These are phyloP conservation scores for Melaleuca alternifolia DNA, from an alignment of 345 rosid genomes.

Conservation along the genomic window DNA sequence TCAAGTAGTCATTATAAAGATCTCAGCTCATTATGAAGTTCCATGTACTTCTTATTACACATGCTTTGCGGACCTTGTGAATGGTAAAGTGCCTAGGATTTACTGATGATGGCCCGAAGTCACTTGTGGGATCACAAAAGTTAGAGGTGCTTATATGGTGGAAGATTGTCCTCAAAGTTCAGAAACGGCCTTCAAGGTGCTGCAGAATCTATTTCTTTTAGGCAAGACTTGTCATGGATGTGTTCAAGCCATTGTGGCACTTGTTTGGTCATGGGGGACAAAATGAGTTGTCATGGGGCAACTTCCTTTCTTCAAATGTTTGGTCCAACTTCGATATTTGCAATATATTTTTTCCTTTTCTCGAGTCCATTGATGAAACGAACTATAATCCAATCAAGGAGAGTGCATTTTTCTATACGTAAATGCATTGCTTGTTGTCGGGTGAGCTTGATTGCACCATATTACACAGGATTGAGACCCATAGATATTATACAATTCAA, in stretches of 20 bases:
- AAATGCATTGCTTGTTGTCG: not conserved
- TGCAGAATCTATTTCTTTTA: constrained; percentile 53
- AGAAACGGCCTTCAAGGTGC: constrained; percentile 56
- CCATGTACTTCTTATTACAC: too few species aligned
- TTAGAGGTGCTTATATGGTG: constrained; percentile 41
- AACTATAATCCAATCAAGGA: not conserved
- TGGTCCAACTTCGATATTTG: not conserved
- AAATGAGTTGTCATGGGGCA: not conserved
- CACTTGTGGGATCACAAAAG: constrained; percentile 60
- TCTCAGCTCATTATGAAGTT: constrained; percentile 49
- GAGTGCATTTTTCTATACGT: not conserved
- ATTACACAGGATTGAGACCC: not conserved
- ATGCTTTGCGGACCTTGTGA: constrained; percentile 28
- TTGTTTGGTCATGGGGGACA: not conserved
- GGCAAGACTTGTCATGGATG: constrained; percentile 85
- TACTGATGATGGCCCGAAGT: constrained; percentile 57
- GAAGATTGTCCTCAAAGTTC: constrained; percentile 89
- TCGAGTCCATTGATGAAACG: not conserved
- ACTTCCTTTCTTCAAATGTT: not conserved
- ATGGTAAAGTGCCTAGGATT: constrained; percentile 62
- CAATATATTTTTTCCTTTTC: not conserved
- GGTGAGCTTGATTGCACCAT: not conserved
- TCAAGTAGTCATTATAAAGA: constrained; percentile 44
- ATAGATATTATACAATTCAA: not conserved
- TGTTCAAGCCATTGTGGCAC: constrained; percentile 17